phyloP scores from a whole-genome alignment of 2,329 filamentous ascomycete species.

The Fusarium sp. region DNA sequence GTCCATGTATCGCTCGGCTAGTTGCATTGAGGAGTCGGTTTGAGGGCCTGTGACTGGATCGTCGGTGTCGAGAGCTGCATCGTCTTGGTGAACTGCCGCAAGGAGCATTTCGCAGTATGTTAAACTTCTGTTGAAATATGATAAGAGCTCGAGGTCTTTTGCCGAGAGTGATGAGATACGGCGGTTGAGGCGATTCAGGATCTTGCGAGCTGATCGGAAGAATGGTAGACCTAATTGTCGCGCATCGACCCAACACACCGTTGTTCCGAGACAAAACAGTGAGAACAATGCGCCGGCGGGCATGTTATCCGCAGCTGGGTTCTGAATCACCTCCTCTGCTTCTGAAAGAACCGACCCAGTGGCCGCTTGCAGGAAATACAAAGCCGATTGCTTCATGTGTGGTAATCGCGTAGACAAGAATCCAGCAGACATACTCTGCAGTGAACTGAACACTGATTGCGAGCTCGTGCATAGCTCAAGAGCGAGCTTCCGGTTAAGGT shows the following conservation, averaged over 20 bases:
- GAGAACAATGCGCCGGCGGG: slow-evolving; percentile 50
- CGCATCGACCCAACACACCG: slow-evolving; percentile 53
- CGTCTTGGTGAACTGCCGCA: slow-evolving; percentile 48
- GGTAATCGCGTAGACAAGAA: slow-evolving; percentile 49
- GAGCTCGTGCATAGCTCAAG: slow-evolving; percentile 50
- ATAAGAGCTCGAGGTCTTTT: slow-evolving; percentile 44
- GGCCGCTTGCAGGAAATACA: slow-evolving; percentile 47
- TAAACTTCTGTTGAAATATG: slow-evolving; percentile 51
- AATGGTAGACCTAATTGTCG: slow-evolving; percentile 47
- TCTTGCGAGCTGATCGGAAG: slow-evolving; percentile 42
- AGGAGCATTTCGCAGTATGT: slow-evolving; percentile 55
- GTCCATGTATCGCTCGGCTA: slow-evolving; percentile 26
- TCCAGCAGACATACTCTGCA: slow-evolving; percentile 54
- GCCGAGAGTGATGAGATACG: slow-evolving; percentile 16
- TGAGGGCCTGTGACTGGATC: background rate
- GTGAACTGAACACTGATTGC: slow-evolving; percentile 49
- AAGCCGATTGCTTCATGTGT: slow-evolving; percentile 48
- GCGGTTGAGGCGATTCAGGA: slow-evolving; percentile 41
- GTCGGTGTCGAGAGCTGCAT: background rate
- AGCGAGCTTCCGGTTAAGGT: slow-evolving; percentile 52
- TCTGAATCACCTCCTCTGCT: slow-evolving; percentile 41
- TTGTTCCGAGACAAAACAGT: slow-evolving; percentile 53
- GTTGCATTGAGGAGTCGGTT: slow-evolving; percentile 16
- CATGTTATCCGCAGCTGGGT: slow-evolving; percentile 32
- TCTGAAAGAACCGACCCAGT: slow-evolving; percentile 49